Evolutionary conservation across 2,329 filamentous ascomycete genomes (phyloP).

Genomic region (Scytalidium sp.): DNA sequence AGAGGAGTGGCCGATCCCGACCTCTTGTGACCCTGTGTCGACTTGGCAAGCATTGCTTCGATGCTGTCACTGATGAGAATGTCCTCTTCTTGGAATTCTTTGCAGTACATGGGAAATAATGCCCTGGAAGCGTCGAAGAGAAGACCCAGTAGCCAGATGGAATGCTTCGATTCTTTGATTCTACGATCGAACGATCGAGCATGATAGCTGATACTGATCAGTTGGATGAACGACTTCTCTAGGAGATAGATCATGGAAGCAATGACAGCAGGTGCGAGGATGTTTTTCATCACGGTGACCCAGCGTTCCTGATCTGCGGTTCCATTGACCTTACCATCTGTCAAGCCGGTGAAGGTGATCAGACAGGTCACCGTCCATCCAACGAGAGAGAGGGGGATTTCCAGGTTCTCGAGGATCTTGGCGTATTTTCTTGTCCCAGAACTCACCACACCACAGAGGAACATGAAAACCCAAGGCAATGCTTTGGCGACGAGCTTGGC

Average conservation of each 20-base stretch:
- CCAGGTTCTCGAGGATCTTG: conserved; percentile 59
- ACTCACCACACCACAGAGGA: conserved; percentile 66
- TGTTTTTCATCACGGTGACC: conserved; percentile 56
- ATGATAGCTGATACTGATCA: conserved; percentile 84
- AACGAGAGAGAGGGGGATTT: conserved; percentile 65
- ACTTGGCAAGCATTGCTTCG: conserved; percentile 62
- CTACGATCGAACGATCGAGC: conserved; percentile 76
- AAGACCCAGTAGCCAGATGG: conserved; percentile 75
- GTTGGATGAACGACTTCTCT: conserved; percentile 77
- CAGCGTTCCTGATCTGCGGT: conserved; percentile 33
- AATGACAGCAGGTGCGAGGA: conserved; percentile 66
- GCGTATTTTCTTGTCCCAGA: conserved; percentile 70
- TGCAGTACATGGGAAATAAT: conserved; percentile 89
- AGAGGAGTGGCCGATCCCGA: conserved; percentile 66
- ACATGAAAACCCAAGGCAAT: conserved; percentile 62
- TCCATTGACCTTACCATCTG: conserved; percentile 26
- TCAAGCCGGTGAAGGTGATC: conserved; percentile 59
- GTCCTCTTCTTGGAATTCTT: conserved; percentile 88
- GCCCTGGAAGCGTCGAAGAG: conserved; percentile 88
- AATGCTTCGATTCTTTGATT: conserved; percentile 88
- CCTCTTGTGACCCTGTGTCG: conserved; percentile 42
- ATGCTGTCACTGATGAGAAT: conserved; percentile 85
- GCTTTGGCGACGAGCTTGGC: conserved; percentile 63
- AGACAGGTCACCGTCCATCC: conserved; percentile 64
- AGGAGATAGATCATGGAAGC: conserved; percentile 68